phyloP scores from a whole-genome alignment of 768 basidiomycete genomes.

The Cyathus striatus region DNA sequence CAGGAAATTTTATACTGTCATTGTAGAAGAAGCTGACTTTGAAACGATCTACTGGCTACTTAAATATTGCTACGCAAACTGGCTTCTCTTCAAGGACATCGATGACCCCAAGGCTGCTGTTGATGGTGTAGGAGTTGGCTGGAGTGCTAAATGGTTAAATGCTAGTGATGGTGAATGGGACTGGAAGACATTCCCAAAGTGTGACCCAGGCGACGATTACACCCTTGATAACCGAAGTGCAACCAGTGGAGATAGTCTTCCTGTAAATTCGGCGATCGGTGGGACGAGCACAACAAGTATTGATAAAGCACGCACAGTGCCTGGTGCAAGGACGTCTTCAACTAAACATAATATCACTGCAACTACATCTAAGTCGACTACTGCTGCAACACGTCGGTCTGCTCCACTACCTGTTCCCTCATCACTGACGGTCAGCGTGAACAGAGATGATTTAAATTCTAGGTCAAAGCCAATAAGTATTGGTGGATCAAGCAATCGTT shows the following conservation, averaged over 20 bases:
- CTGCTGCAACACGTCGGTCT: slow-evolving; percentile 13
- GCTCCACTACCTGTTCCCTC: slow-evolving; percentile 14
- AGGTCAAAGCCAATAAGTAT: slow-evolving; percentile 38
- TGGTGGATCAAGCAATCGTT: slow-evolving; percentile 26
- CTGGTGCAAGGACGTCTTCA: neutral
- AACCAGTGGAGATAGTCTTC: slow-evolving; percentile 45
- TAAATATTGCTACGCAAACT: slow-evolving; percentile 74
- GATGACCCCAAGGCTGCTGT: slow-evolving; percentile 68
- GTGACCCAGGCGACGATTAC: slow-evolving; percentile 21
- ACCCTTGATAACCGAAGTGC: slow-evolving; percentile 41
- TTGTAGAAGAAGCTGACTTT: slow-evolving; percentile 78
- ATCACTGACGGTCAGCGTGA: slow-evolving; percentile 9
- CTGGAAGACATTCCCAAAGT: slow-evolving; percentile 58
- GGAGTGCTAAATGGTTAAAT: slow-evolving; percentile 55
- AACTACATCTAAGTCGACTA: slow-evolving; percentile 9
- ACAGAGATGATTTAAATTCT: slow-evolving; percentile 1
- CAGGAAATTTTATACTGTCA: slow-evolving; percentile 55
- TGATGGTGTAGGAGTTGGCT: slow-evolving; percentile 62
- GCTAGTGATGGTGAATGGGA: slow-evolving; percentile 56
- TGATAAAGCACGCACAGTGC: slow-evolving; percentile 7
- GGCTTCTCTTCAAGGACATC: slow-evolving; percentile 62
- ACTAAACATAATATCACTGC: slow-evolving; percentile 14
- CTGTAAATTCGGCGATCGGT: slow-evolving; percentile 20
- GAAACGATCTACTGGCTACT: slow-evolving; percentile 76
- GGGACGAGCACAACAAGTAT: slow-evolving; percentile 24